Conservation (phyloP, 1,284 basidiomycete species). For the Macrocybe sp. region DNA sequence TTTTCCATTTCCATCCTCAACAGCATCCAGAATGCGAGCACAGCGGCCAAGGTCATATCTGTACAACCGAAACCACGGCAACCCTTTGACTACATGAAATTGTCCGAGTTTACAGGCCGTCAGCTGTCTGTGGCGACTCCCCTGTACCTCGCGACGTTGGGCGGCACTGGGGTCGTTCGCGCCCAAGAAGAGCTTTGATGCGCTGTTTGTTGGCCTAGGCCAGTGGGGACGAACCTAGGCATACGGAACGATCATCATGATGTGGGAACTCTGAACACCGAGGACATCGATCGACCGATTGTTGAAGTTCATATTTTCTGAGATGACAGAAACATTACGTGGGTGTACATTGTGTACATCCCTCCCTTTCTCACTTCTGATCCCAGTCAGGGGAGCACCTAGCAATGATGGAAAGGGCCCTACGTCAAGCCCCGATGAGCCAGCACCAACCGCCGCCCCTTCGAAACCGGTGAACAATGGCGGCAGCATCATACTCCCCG, state of each 20-base stretch:
- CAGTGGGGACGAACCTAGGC: slow-evolving; percentile 31
- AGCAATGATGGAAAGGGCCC: too few relatives aligned
- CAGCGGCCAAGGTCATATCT: slow-evolving; percentile 74
- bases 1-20: slow-evolving; percentile 81
- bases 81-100: slow-evolving; percentile 7
- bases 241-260: slow-evolving; percentile 18
- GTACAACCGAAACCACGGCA: slow-evolving; percentile 8
- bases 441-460: too few relatives aligned
- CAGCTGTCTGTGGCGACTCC: slow-evolving; percentile 75
- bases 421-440: too few relatives aligned
- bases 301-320: slow-evolving; percentile 80
- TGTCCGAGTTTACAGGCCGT: slow-evolving; percentile 46
- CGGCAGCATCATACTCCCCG: too few relatives aligned
- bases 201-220: slow-evolving; percentile 51
- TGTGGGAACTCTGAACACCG: slow-evolving; percentile 13
- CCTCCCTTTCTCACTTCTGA: too few relatives aligned
- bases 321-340: slow-evolving; percentile 83
- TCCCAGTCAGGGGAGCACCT: too few relatives aligned
- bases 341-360: slow-evolving; percentile 64
- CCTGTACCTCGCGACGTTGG: slow-evolving; percentile 87
- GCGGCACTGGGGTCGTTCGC: slow-evolving; percentile 83
- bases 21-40: slow-evolving; percentile 79
- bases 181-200: slow-evolving; percentile 88
- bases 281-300: slow-evolving; percentile 43
- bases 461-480: too few relatives aligned